Conservation (phyloP, 2,329 filamentous ascomycete species). For the Cladosporium sp. region DNA sequence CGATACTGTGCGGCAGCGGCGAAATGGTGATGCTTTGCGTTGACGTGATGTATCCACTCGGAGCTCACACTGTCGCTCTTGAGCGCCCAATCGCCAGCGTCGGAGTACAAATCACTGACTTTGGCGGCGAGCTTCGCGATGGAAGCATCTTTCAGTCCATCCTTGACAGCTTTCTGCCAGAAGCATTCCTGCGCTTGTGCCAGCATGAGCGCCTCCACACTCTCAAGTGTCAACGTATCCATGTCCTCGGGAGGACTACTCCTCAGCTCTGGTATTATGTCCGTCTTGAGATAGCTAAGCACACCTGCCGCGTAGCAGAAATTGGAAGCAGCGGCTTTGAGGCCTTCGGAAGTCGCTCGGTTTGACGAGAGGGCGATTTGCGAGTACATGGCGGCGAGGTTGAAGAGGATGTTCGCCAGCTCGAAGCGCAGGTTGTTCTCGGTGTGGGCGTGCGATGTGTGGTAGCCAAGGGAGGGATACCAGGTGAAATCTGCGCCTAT, state of each 20-base stretch:
- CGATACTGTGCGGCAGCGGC: slow-evolving; percentile 92
- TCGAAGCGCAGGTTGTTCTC: slow-evolving; percentile 72
- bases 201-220: slow-evolving; percentile 75
- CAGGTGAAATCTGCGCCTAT: slow-evolving; percentile 94
- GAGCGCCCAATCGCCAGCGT: slow-evolving; percentile 78
- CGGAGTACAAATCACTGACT: slow-evolving; percentile 85
- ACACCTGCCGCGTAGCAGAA: slow-evolving; percentile 86
- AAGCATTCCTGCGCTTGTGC: slow-evolving; percentile 97
- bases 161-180: slow-evolving; percentile 96
- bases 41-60: slow-evolving; percentile 97
- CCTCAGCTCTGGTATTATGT: slow-evolving; percentile 76
- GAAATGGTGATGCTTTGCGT: slow-evolving; percentile 95
- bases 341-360: slow-evolving; percentile 70
- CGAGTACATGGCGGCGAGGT: slow-evolving; percentile 88
- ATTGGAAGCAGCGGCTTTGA: slow-evolving; percentile 85
- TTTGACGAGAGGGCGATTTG: slow-evolving; percentile 83
- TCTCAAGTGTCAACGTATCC: slow-evolving; percentile 82
- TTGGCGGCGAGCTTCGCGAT: slow-evolving; percentile 89
- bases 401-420: slow-evolving; percentile 88
- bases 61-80: slow-evolving; percentile 86
- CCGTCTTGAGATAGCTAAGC: slow-evolving; percentile 69
- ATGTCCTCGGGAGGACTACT: slow-evolving; percentile 89
- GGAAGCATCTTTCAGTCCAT: slow-evolving; percentile 84
- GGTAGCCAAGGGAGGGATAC: slow-evolving; percentile 88
- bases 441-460: slow-evolving; percentile 23